Evolutionary conservation across 1,284 basidiomycete genomes (phyloP).

Genomic region (Pterulicium gracile): DNA sequence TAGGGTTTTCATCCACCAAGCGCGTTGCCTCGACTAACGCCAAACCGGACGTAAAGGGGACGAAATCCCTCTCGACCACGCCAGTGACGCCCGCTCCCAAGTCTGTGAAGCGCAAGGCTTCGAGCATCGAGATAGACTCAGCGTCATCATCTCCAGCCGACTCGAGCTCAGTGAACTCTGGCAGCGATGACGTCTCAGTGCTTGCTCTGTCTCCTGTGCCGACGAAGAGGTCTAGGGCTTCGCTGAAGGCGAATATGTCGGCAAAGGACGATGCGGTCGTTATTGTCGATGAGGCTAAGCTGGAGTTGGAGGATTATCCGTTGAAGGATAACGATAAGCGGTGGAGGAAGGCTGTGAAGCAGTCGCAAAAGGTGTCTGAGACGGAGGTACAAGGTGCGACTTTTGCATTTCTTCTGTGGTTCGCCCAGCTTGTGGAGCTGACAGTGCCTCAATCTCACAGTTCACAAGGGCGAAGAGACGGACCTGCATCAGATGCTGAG

Average conservation of each 20-base stretch:
- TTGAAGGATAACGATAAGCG: conserved; percentile 34
- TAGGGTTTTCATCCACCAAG: conserved; percentile 40
- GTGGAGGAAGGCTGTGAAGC: conserved; percentile 41
- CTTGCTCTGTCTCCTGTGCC: background rate
- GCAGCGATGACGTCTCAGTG: background rate
- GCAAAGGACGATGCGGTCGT: conserved; percentile 12
- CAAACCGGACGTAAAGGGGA: conserved; percentile 18
- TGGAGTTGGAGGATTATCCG: conserved; percentile 18
- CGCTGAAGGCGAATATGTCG: conserved; percentile 9
- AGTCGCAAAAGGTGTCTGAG: conserved; percentile 44
- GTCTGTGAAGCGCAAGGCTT: conserved; percentile 11
- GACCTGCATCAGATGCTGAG: conserved; percentile 65
- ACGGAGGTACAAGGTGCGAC: conserved; percentile 26
- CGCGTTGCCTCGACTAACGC: conserved; percentile 27
- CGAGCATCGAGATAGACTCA: conserved; percentile 11
- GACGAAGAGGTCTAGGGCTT: background rate
- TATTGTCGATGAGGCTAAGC: conserved; percentile 12
- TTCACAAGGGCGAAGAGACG: conserved; percentile 51
- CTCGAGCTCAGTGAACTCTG: conserved; percentile 1
- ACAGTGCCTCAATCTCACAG: too few relatives aligned
- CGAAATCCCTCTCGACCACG: conserved; percentile 13
- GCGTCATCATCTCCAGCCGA: background rate
- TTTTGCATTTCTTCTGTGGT: too few relatives aligned
- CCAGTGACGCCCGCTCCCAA: conserved; percentile 8
- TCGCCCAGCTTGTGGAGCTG: too few relatives aligned